These are phyloP conservation scores for Malus asiatica DNA, from an alignment of 306 rosid genomes.

Conservation along the genomic window DNA sequence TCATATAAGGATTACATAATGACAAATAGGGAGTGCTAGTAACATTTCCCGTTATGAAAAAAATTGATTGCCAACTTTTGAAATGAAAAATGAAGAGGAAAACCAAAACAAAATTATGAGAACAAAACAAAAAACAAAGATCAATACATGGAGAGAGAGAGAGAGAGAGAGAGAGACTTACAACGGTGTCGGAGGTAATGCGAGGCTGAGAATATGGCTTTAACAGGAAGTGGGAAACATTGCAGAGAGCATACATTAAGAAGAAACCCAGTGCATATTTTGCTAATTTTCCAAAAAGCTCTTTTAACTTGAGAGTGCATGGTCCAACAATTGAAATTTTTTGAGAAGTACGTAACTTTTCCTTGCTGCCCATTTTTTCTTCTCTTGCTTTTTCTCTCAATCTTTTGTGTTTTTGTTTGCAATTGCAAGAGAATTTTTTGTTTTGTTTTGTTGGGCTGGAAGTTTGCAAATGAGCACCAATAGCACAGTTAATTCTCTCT, in stretches of 20 bases:
- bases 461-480: background rate
- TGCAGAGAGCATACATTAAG: slow-evolving; percentile 59
- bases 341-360: background rate
- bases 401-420: background rate
- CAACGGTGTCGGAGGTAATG: slow-evolving; percentile 61
- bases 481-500: slow-evolving; percentile 1
- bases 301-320: slow-evolving; percentile 42
- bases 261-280: slow-evolving; percentile 45
- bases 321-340: slow-evolving; percentile 15
- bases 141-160: background rate
- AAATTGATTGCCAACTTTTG: background rate
- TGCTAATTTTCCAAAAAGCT: slow-evolving; percentile 28
- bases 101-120: too few species aligned
- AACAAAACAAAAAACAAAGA: background rate
- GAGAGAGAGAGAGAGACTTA: slow-evolving; percentile 19
- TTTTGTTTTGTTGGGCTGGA: background rate
- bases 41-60: background rate
- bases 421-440: background rate
- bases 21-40: background rate
- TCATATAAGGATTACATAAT: background rate
- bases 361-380: slow-evolving; percentile 6
- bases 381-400: background rate
- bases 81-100: background rate
- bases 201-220: slow-evolving; percentile 69
- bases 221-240: slow-evolving; percentile 47